Evolutionary conservation across 805 yeast species (phyloP).

Genomic region (Scheffersomyces coipomensis): DNA sequence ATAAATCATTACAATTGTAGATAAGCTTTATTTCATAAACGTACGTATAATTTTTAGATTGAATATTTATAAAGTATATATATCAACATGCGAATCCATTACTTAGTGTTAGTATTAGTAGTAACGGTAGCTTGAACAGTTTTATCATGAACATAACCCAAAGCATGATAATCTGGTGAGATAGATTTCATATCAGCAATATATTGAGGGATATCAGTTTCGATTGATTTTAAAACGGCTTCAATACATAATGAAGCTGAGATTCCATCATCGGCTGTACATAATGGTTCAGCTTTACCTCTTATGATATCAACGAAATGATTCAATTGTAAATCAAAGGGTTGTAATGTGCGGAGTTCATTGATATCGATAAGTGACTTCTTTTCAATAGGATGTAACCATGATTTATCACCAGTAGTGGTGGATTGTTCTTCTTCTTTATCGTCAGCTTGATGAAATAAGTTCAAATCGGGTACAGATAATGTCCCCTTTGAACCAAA

Average conservation of each 20-base stretch:
- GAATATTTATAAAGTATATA: no score
- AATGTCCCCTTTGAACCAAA: slow-evolving; percentile 40
- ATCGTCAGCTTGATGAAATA: slow-evolving; percentile 23
- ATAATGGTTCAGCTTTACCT: slow-evolving; percentile 20
- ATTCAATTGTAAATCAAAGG: slow-evolving; percentile 36
- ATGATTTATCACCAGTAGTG: no score
- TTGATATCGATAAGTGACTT: slow-evolving; percentile 12
- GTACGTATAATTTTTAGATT: no score
- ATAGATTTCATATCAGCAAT: slow-evolving; percentile 18
- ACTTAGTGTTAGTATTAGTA: no score
- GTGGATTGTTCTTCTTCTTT: slow-evolving; percentile 8
- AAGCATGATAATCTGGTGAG: slow-evolving; percentile 9
- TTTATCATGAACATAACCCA: no score
- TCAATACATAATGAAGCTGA: slow-evolving; percentile 35
- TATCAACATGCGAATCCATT: no score
- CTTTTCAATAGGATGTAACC: slow-evolving; percentile 22
- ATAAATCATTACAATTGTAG: no score
- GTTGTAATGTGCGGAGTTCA: slow-evolving; percentile 16
- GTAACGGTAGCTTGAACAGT: no score
- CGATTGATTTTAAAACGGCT: slow-evolving; percentile 32
- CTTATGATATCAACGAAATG: slow-evolving; percentile 36
- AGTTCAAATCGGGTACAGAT: slow-evolving; percentile 34
- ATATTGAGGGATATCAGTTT: slow-evolving; percentile 31
- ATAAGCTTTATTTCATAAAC: no score
- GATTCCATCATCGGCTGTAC: slow-evolving; percentile 38